A percentile compares a stretch with the other conserved stretches of the same genome.
Evolutionary conservation across 768 basidiomycete genomes (phyloP).

Genomic region (Wakefieldia striispora): DNA sequence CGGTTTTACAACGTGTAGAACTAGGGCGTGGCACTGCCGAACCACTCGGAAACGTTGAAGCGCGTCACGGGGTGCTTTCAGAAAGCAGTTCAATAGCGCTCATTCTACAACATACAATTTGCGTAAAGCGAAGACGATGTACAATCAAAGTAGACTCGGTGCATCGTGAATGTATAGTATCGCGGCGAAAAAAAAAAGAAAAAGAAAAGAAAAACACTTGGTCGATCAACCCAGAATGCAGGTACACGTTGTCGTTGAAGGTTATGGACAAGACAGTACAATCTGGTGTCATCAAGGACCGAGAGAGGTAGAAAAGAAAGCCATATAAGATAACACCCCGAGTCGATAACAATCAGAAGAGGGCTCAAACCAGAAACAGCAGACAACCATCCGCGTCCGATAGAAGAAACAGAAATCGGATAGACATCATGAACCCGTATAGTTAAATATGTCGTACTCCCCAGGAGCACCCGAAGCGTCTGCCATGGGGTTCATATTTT

Average conservation of each 20-base stretch:
- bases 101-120: conserved; percentile 32
- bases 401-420: conserved; percentile 12
- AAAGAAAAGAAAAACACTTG: not conserved
- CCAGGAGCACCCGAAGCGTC: conserved; percentile 39
- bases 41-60: too few species aligned
- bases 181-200: conserved; percentile 4
- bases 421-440: conserved; percentile 42
- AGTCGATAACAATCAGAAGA: conserved; percentile 28
- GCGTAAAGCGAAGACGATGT: conserved; percentile 19
- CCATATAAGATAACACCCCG: conserved; percentile 23
- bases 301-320: conserved; percentile 2
- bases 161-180: conserved; percentile 20
- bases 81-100: conserved; percentile 4
- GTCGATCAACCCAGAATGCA: conserved; percentile 1
- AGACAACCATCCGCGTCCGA: conserved; percentile 18
- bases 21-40: not conserved
- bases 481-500: conserved; percentile 40
- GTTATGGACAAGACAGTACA: conserved; percentile 1
- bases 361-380: conserved; percentile 14
- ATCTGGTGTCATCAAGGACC: conserved; percentile 8
- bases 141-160: conserved; percentile 11
- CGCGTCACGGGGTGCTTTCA: not conserved
- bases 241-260: not conserved
- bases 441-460: conserved; percentile 62
- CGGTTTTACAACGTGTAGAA: too few species aligned